Base-by-base conservation (phyloP, 371 early-diverging fungal species). In the Mucor circinelloides region DNA sequence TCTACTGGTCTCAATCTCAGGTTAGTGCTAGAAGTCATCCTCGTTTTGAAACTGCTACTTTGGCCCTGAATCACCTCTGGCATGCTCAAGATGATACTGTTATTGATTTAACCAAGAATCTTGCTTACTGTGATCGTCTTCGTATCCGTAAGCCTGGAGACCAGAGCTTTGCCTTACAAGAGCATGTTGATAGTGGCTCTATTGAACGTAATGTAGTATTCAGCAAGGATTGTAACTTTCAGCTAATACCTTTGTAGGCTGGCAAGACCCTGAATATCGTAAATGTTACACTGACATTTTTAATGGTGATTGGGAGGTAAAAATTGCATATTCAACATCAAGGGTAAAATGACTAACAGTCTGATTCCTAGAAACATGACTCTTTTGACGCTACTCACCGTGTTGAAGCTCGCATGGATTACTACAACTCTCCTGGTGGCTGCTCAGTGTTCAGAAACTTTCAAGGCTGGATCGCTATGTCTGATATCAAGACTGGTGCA, bases 381-480 rank as follows among this genome's bases (percentile, higher is more conserved):
- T 70, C 79, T 32, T 82, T 69, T 63, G 78, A 79, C 68, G 78
- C 71, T 15, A 81, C 82, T 0, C 82, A 81, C 38, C 69, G 79
- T 54, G 69, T 77, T 32, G 69, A 69, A 52, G 82, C 82, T 9
- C 52, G 64, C 15, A 77, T 77, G 82, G 76, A 79, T 40, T 59
- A 77, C 6, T 82, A 82, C 21, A 61, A 75, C 48, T 60, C 70
- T 25, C 65, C 71, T 46, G 77, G 74, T 27, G 77, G 79, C 6
- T 74, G 78, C 28, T 79, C 78, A n/a, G 78, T 82, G 50, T 82
- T 79, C 60, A 64, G 82, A 23, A 71, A 69, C 21, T 77, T 81
- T 55, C 82, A 81, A 70, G 82, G 82, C 13, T 81, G 82, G 79
- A 28, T 81, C 13, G 75, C 79, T 12, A 69, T 82, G n/a, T 71